Base-by-base conservation (phyloP, 257 asterid species). In the Nicotiana otophora region DNA sequence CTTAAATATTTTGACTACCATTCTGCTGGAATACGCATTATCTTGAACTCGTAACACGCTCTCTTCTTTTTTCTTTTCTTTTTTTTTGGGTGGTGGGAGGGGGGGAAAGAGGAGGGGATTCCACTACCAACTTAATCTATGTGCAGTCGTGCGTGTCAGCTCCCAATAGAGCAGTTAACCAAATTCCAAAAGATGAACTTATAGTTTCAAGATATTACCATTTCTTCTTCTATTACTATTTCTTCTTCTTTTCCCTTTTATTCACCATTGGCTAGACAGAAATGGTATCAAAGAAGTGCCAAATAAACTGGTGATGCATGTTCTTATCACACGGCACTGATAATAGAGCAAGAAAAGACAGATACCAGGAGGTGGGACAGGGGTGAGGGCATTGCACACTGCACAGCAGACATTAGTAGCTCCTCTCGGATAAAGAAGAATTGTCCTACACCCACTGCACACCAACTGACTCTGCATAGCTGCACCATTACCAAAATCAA, bases 391-490 rank as follows among this genome's bases (percentile, higher is more conserved):
- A 87, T 90, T 94, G 83, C 99, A 95, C 82, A 94, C 28, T 33
- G 99, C 89, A 62, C 99, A 95, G 87, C 99, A 88, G 83, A 95
- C 97, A 77, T 88, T 94, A 80, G 95, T 10, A 81, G 97, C 96
- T 83, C 98, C 99, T 86, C 97, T 88, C 54, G 99, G 99, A 84
- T 92, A 95, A 77, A 92, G 88, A 84, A 95, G 96, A 64, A 91
- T 83, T 77, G 90, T 94, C 88, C 98, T 89, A 82, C 99, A 95
- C 83, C 99, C 98, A 81, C 84, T 86, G 88, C 99, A 95, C 82
- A 94, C 91, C 75, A 95, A 83, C 82, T 94, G 97, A 87, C 85
- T 91, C 95, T 92, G 98, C 97, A 95, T 95, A 82, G 84, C 95
- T 92, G 84, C 61, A 14, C 6, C 65, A 76, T 61, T 74, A 26